Conservation (phyloP, 2,329 filamentous ascomycete species). For the Ophiocordyceps sinensis region DNA sequence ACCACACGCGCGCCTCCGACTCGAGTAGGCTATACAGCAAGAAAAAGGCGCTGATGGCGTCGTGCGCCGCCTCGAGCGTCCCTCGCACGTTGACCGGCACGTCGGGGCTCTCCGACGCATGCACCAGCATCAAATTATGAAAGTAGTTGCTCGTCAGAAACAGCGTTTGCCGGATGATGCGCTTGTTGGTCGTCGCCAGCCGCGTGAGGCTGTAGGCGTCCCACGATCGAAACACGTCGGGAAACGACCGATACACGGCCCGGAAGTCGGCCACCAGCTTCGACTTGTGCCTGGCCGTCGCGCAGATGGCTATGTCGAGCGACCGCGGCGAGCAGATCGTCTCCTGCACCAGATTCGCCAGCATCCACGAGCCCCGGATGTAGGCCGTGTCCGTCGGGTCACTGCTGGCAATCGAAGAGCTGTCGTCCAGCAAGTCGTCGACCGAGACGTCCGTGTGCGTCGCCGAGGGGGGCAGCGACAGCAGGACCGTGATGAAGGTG, state of each 20-base stretch:
- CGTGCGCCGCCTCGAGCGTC: slow-evolving; percentile 61
- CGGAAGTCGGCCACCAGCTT: slow-evolving; percentile 57
- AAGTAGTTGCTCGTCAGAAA: slow-evolving; percentile 74
- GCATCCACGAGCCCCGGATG: slow-evolving; percentile 62
- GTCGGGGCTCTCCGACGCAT: slow-evolving; percentile 52
- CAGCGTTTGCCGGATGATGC: slow-evolving; percentile 58
- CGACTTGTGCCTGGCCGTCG: slow-evolving; percentile 52
- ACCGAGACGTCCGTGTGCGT: slow-evolving; percentile 70
- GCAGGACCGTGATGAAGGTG: slow-evolving; percentile 64
- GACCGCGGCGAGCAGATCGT: slow-evolving; percentile 62
- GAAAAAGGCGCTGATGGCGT: slow-evolving; percentile 62
- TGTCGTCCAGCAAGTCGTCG: slow-evolving; percentile 56
- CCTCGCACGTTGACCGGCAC: slow-evolving; percentile 52
- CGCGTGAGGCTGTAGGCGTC: slow-evolving; percentile 44
- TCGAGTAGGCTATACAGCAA: slow-evolving; percentile 55
- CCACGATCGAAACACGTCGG: slow-evolving; percentile 54
- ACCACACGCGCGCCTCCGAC: slow-evolving; percentile 64
- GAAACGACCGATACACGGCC: slow-evolving; percentile 58
- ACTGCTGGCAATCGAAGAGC: slow-evolving; percentile 38
- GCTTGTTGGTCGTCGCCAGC: slow-evolving; percentile 44
- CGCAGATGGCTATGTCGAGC: slow-evolving; percentile 56
- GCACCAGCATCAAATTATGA: slow-evolving; percentile 68
- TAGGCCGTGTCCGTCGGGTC: slow-evolving; percentile 55
- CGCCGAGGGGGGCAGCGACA: slow-evolving; percentile 63
- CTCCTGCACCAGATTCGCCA: slow-evolving; percentile 66